Evolutionary conservation across 306 rosid genomes (phyloP).

Genomic region (Begonia peltatifolia): DNA sequence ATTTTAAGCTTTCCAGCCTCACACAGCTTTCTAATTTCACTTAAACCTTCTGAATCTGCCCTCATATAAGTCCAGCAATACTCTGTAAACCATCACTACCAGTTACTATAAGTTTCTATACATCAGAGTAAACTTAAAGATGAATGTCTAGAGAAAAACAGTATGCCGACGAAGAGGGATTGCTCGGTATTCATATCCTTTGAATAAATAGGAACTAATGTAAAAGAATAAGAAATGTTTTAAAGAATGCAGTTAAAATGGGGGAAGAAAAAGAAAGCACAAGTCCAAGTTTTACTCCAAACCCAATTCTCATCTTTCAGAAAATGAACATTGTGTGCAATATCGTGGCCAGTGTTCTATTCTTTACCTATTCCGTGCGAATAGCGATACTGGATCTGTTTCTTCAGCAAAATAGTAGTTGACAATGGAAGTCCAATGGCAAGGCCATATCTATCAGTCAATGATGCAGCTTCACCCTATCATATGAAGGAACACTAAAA

Average conservation of each 20-base stretch:
- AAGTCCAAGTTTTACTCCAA: too few relatives aligned
- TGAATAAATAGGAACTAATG: too few relatives aligned
- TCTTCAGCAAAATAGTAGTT: conserved; percentile 33
- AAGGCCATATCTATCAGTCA: conserved; percentile 63
- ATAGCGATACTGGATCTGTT: conserved; percentile 43
- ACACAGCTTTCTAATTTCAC: conserved; percentile 55
- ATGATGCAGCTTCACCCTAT: conserved; percentile 88
- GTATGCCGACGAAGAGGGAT: too few relatives aligned
- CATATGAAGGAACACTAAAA: conserved; percentile 1
- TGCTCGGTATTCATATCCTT: too few relatives aligned
- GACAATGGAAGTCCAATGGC: conserved; percentile 65
- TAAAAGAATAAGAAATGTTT: too few relatives aligned
- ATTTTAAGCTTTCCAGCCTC: conserved; percentile 76
- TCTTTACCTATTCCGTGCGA: conserved; percentile 74
- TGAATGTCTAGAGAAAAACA: too few relatives aligned
- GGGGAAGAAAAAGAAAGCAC: too few relatives aligned
- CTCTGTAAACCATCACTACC: conserved; percentile 17
- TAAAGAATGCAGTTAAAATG: too few relatives aligned
- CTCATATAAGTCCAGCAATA: conserved; percentile 90
- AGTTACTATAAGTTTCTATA: too few relatives aligned
- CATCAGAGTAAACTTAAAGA: too few relatives aligned
- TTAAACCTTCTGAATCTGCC: conserved; percentile 75
- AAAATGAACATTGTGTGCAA: too few relatives aligned
- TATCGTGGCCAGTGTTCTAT: neutral
- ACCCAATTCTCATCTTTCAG: too few relatives aligned